A percentile compares a stretch with the other conserved stretches of the same genome.
Evolutionary conservation across 352 stramenopile species (phyloP).

Genomic region (Globisporangium nodosum): DNA sequence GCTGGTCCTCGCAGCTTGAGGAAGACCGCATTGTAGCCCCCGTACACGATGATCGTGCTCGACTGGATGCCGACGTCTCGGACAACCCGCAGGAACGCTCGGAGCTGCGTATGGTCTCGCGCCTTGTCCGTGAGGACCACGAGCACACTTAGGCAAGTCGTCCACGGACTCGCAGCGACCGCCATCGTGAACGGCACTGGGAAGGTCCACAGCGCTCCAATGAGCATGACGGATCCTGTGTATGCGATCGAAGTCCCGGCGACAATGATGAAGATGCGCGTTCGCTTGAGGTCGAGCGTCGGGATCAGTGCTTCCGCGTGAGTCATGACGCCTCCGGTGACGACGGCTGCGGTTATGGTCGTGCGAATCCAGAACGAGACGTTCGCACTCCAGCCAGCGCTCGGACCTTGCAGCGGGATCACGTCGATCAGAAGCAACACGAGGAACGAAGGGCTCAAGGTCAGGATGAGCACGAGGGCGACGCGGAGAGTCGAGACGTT

Average conservation of each 20-base stretch:
- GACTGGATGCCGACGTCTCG: background rate
- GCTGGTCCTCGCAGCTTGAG: background rate
- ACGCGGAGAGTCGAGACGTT: background rate
- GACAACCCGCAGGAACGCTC: background rate
- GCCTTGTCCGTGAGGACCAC: background rate
- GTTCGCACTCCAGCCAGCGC: background rate
- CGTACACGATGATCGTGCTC: background rate
- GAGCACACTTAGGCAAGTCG: background rate
- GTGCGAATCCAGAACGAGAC: background rate
- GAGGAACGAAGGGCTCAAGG: background rate
- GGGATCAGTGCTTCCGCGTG: background rate
- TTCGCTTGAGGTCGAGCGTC: background rate
- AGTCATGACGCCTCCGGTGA: background rate
- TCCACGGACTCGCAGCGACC: background rate
- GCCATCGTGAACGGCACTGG: background rate
- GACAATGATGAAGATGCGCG: background rate
- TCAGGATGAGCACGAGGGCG: background rate
- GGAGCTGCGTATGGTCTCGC: background rate
- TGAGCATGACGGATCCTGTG: background rate
- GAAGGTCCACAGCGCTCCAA: constrained; percentile 1
- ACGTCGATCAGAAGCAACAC: constrained; percentile 1
- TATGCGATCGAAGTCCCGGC: background rate
- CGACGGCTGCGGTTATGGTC: background rate
- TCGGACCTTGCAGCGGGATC: background rate
- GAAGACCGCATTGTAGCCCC: background rate